Evolutionary conservation across 805 yeast genomes (phyloP), one percentile per base, ranked within the genome.

Genomic region (Suhomyces sp.): DNA sequence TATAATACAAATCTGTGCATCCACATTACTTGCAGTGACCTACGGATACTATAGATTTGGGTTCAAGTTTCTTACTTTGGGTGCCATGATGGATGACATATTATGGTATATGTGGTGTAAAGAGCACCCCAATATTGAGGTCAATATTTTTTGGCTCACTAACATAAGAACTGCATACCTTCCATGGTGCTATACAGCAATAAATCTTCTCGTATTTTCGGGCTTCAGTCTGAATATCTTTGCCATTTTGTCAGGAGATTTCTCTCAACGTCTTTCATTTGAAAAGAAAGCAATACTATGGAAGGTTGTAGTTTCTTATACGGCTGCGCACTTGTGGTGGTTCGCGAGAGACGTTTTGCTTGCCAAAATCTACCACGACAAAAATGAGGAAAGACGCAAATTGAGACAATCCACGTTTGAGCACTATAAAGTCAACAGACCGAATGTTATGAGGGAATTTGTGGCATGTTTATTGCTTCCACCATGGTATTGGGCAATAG

Each of bases 91-190:
- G 26, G 64, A 64, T 40, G 70, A 68, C 27, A 60, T 68, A 6
- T 54, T 82, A 44, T 60, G 74, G 7, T 82, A 78, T 57, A 64
- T 82, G 27, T 74, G 82, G 76, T 71, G 83, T 3, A 68, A 82
- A 27, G 71, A 76, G 17, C 71, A 74, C 53, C 80, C 82, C 3
- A 71, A 71, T 35, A 66, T 68, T 13, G 67, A 69, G 35, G 57
- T 81, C 17, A 59, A 72, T 5, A 55, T 80, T 29, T 58, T 80
- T 54, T 78, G 82, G 6, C 47, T 82, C 5, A 57, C 73, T 46
- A 67, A 59, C n/a, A 62, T 81, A 41, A 63, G 67, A 23, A 75
- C 81, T 2, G 70, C 76, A 27, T 78, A 80, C 57, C 53, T 76
- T 22, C 83, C 83, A 2, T 71, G 60, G 52, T 57, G 58, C 42